Base-by-base conservation (phyloP, 345 rosid genomes). In the Abelmoschus esculentus region DNA sequence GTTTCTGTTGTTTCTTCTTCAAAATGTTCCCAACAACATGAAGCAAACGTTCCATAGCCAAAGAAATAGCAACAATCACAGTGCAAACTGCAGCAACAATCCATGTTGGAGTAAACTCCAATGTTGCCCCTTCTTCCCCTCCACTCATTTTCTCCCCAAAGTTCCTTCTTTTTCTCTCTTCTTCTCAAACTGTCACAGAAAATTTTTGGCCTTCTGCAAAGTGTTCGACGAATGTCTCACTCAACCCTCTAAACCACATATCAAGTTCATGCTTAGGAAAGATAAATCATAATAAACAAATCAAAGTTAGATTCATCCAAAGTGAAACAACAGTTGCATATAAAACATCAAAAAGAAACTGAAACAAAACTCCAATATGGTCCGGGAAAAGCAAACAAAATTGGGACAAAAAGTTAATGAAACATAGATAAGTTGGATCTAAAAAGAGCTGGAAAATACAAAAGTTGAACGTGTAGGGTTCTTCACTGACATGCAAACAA, bases 41-140 rank as follows among this genome's bases (percentile, higher is more conserved):
- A 68, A 93, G 91, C 6, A 86, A 12, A 70, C 98, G 85, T 74
- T 91, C 98, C 12, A 85, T 74, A 32, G 83, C 84, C 11, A 93
- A 81, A 61, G 98, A 93, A 70, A 93, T 85, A 69, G 87, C 85
- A 15, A 93, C 97, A 57, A 93, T 88, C 40, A 91, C 82, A 0
- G 81, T 79, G 80, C 97, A 91, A 28, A 93, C 90, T 13, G 28
- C 84, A 14, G 98, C 98, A 18, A 93, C 89, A 3, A 93, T 85
- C 98, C 98, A 93, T 58, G 98, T 93, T 31, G 98, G 96, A 10
- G 98, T 91, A 66, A 56, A 86, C 84, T 93, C 98, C 63, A 93
- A 79, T 13, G 90, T 74, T 52, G 34, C 52, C n/a, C 85, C 96
- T 84, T 82, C 96, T 58, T 81, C 96, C 52, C 65, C 86, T 71